A percentile compares a stretch with the other conserved stretches of the same genome.
Conservation (phyloP, 2,329 filamentous ascomycete genomes). For the Colletotrichum sp. region DNA sequence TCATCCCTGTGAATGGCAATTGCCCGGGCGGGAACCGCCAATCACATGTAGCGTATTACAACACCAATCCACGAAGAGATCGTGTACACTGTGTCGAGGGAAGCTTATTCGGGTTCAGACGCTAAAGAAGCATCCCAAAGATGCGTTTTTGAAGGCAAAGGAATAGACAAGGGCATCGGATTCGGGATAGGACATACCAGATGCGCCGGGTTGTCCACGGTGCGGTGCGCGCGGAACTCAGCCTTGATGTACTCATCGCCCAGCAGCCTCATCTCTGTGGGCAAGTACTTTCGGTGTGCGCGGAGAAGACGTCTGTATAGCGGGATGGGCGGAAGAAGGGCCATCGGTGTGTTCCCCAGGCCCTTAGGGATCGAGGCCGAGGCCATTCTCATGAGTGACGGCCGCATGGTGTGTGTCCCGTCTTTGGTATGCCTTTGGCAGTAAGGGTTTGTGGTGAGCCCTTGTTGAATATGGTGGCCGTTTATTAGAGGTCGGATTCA, state of each 20-base stretch:
- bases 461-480: neutral
- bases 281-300: slow-evolving; percentile 81
- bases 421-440: neutral
- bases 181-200: slow-evolving; percentile 58
- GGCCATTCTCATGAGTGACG: slow-evolving; percentile 30
- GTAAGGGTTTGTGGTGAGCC: neutral
- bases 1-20: too few relatives aligned
- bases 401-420: neutral
- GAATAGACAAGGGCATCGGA: too few relatives aligned
- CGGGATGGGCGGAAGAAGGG: slow-evolving; percentile 84
- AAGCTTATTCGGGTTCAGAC: too few relatives aligned
- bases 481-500: too few relatives aligned
- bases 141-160: too few relatives aligned
- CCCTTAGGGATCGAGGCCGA: slow-evolving; percentile 37
- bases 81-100: too few relatives aligned
- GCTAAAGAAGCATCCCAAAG: too few relatives aligned
- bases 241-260: slow-evolving; percentile 93
- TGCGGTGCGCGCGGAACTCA: slow-evolving; percentile 85
- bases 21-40: too few relatives aligned
- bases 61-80: too few relatives aligned
- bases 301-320: slow-evolving; percentile 89
- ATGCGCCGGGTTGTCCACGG: slow-evolving; percentile 89
- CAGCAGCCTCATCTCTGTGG: slow-evolving; percentile 75
- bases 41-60: too few relatives aligned
- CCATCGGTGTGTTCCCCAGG: slow-evolving; percentile 52